Percentiles rank a stretch among this genome's conserved stretches.
Evolutionary conservation across 2,329 filamentous ascomycete genomes (phyloP).

Genomic region (Hortaea werneckii): DNA sequence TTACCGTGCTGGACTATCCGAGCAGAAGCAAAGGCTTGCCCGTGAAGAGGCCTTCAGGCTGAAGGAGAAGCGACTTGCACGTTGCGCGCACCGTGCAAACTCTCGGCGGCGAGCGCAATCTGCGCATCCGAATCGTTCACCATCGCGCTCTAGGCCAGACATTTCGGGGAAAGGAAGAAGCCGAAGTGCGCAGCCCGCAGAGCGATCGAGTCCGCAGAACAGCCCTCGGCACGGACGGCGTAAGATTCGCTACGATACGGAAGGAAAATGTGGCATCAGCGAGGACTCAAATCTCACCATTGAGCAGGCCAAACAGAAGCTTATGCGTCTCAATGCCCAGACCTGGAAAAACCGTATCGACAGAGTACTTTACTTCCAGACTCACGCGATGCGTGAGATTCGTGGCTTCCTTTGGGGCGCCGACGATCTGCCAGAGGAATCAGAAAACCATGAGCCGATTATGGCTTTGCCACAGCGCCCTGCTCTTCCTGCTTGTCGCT

Average conservation of each 20-base stretch:
- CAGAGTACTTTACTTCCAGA: conserved; percentile 57
- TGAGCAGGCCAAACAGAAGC: conserved; percentile 62
- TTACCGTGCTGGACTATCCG: conserved; percentile 76
- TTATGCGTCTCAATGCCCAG: conserved; percentile 73
- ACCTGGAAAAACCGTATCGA: conserved; percentile 92
- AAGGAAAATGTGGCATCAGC: conserved; percentile 62
- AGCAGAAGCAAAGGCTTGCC: conserved; percentile 82
- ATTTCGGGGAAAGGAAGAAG: conserved; percentile 26
- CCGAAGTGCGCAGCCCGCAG: conserved; percentile 24
- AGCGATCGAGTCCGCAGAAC: conserved; percentile 14
- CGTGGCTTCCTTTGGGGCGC: conserved; percentile 71
- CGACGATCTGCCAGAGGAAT: conserved; percentile 69
- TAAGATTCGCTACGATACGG: conserved; percentile 63
- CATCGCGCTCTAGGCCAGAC: conserved; percentile 12
- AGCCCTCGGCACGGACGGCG: conserved; percentile 21
- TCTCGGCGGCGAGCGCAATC: conserved; percentile 46
- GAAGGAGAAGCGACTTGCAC: conserved; percentile 77
- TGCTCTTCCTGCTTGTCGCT: conserved; percentile 66
- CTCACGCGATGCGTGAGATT: conserved; percentile 65
- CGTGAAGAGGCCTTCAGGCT: conserved; percentile 81
- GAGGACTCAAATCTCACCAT: conserved; percentile 62
- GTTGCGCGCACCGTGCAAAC: conserved; percentile 42
- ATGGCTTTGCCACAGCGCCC: conserved; percentile 77
- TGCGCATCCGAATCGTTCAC: conserved; percentile 33
- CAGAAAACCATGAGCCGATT: conserved; percentile 74